Conservation (phyloP, 805 yeast species). For the Candida tallmaniae region DNA sequence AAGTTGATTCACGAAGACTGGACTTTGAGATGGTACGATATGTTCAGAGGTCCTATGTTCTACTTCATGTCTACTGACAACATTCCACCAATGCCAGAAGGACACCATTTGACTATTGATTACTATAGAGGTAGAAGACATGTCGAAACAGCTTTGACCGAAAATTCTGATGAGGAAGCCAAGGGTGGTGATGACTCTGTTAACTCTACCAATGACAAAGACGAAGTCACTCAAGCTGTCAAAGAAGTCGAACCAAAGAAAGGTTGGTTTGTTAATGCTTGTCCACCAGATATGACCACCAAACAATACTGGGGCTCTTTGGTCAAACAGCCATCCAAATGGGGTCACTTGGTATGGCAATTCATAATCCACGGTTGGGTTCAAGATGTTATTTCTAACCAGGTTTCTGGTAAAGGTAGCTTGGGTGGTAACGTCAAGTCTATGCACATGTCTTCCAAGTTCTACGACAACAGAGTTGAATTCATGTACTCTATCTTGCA, state of each 20-base stretch:
- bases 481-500: slow-evolving; percentile 64
- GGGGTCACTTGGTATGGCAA: slow-evolving; percentile 50
- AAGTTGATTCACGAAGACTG: slow-evolving; percentile 59
- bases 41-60: slow-evolving; percentile 52
- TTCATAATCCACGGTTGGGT: slow-evolving; percentile 55
- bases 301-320: slow-evolving; percentile 38
- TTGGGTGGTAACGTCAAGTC: slow-evolving; percentile 44
- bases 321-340: slow-evolving; percentile 43
- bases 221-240: slow-evolving; percentile 6
- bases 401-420: slow-evolving; percentile 33
- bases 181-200: slow-evolving; percentile 6
- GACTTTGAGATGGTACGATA: slow-evolving; percentile 56
- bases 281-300: slow-evolving; percentile 23
- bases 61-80: slow-evolving; percentile 51
- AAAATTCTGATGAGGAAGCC: slow-evolving; percentile 9
- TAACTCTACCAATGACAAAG: slow-evolving; percentile 8
- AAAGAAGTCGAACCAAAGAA: slow-evolving; percentile 1
- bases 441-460: slow-evolving; percentile 57
- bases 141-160: slow-evolving; percentile 12
- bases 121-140: slow-evolving; percentile 60
- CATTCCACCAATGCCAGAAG: slow-evolving; percentile 66
- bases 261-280: slow-evolving; percentile 6
- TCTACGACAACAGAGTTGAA: slow-evolving; percentile 68
- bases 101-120: slow-evolving; percentile 52
- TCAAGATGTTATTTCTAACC: slow-evolving; percentile 55